These are phyloP conservation scores for Cladosporium halotolerans DNA, from an alignment of 2,329 filamentous ascomycete species.

Conservation along the genomic window DNA sequence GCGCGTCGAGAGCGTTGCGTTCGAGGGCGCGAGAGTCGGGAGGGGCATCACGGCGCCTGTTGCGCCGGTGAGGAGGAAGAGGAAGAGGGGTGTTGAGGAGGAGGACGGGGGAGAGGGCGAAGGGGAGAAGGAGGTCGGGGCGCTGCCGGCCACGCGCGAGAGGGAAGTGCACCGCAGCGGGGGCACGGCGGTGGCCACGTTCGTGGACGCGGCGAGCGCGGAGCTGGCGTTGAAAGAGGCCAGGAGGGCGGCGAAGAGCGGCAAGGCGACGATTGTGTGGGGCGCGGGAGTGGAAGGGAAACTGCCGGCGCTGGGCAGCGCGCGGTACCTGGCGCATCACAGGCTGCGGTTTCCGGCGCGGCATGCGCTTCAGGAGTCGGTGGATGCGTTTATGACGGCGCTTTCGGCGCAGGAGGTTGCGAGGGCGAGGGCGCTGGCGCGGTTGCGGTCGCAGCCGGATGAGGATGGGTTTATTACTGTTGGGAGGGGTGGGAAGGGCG, in stretches of 20 bases:
- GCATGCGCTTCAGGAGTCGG: slow-evolving; percentile 59
- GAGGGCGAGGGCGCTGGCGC: slow-evolving; percentile 55
- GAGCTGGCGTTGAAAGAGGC: slow-evolving; percentile 71
- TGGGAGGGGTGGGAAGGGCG: slow-evolving; percentile 64
- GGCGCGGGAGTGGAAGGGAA: slow-evolving; percentile 51
- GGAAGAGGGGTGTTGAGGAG: slow-evolving; percentile 40
- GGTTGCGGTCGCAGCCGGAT: slow-evolving; percentile 72
- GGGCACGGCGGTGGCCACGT: slow-evolving; percentile 70
- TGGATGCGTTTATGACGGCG: slow-evolving; percentile 81
- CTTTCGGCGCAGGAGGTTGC: slow-evolving; percentile 64
- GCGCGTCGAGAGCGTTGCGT: slow-evolving; percentile 69
- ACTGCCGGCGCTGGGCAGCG: slow-evolving; percentile 50
- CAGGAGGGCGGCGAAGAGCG: slow-evolving; percentile 52
- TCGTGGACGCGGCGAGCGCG: slow-evolving; percentile 76
- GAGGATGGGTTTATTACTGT: slow-evolving; percentile 96
- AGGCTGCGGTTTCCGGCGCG: slow-evolving; percentile 65
- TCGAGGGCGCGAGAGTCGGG: slow-evolving; percentile 56
- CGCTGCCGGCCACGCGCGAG: slow-evolving; percentile 67
- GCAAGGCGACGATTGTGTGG: slow-evolving; percentile 63
- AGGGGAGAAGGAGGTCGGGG: slow-evolving; percentile 41
- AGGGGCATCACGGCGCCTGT: slow-evolving; percentile 31
- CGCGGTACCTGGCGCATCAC: slow-evolving; percentile 57
- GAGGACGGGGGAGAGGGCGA: slow-evolving; percentile 31
- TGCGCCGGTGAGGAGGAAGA: slow-evolving; percentile 45
- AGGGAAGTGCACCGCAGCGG: slow-evolving; percentile 65